Evolutionary conservation across 2,329 filamentous ascomycete genomes (phyloP), one percentile per base, ranked within the genome.

Genomic region (Tolypocladium cylindrosporum): DNA sequence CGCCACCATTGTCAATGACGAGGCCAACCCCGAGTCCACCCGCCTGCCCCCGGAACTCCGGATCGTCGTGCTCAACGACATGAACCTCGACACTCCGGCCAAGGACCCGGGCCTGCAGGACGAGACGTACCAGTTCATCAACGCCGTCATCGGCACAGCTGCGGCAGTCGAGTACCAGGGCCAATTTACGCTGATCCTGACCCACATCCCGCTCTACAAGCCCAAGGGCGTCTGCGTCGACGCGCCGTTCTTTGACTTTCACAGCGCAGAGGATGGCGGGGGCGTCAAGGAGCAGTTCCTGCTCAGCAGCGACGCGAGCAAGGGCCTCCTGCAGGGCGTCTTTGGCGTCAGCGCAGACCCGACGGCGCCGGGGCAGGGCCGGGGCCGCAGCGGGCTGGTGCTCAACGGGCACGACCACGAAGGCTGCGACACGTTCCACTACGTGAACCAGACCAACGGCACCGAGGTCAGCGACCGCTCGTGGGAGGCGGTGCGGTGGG

Each of bases 381-480:
- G 75, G 55, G 90, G 91, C 1, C 79, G 90, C 19, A 81, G 78
- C 10, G 92, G 93, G 1, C 75, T 97, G 7, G 85, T 99, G 34
- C 74, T 99, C 43, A 97, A 92, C 54, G 94, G 94, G 0, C 94
- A 99, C 69, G 94, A 99, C 68, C 94, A 99, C 71, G 90, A 89
- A 64, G 94, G 94, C 8, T 99, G 94, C 69, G 91, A 97, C 71
- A 88, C 87, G 9, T 88, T 88, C 67, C 94, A 99, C 75, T 93
- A 82, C 66, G 80, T 91, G 68, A 86, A 89, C 71, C 85, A 87
- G 67, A 80, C 79, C 19, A 70, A 76, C 54, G 74, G 73, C 52
- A 72, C 72, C 4, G 62, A 64, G 2, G 60, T 67, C 0, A 69
- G 69, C 1, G 75, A 79, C 14, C 73, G 78, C 2, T 65, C 67